phyloP scores from a whole-genome alignment of 1,284 basidiomycete genomes.

The Afroboletus lepidellus region DNA sequence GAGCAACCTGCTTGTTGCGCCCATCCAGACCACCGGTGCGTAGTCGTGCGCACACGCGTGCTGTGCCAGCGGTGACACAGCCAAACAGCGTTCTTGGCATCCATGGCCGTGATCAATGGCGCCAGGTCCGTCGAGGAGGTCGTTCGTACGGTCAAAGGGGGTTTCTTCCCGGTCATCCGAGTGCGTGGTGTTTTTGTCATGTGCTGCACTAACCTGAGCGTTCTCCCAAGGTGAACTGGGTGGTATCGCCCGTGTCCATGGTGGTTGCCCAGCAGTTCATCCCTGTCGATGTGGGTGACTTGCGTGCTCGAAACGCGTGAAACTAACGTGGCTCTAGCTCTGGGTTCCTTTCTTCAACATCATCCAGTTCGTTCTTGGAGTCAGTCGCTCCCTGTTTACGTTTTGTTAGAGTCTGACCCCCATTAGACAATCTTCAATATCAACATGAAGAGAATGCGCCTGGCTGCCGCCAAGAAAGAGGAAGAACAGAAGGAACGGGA shows the following conservation, averaged over 20 bases:
- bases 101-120: slow-evolving; percentile 85
- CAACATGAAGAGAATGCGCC: slow-evolving; percentile 58
- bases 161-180: slow-evolving; percentile 74
- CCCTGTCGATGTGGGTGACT: slow-evolving; percentile 29
- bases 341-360: slow-evolving; percentile 36
- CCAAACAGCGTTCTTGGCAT: slow-evolving; percentile 58
- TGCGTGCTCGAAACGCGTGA: background rate
- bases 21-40: slow-evolving; percentile 72
- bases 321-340: slow-evolving; percentile 22
- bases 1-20: slow-evolving; percentile 76
- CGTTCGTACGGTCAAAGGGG: slow-evolving; percentile 66
- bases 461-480: slow-evolving; percentile 55
- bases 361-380: slow-evolving; percentile 30
- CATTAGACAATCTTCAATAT: slow-evolving; percentile 71
- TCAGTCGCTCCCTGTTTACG: slow-evolving; percentile 14
- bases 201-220: slow-evolving; percentile 2
- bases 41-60: slow-evolving; percentile 31
- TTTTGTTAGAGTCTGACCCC: background rate
- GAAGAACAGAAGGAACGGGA: slow-evolving; percentile 29
- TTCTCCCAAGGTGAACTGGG: slow-evolving; percentile 31
- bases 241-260: slow-evolving; percentile 34
- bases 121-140: slow-evolving; percentile 68
- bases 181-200: slow-evolving; percentile 39
- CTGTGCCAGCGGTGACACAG: background rate
- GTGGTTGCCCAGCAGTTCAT: slow-evolving; percentile 34